Conservation (phyloP, 1,284 basidiomycete genomes). For the Ceratobasidium sp. region DNA sequence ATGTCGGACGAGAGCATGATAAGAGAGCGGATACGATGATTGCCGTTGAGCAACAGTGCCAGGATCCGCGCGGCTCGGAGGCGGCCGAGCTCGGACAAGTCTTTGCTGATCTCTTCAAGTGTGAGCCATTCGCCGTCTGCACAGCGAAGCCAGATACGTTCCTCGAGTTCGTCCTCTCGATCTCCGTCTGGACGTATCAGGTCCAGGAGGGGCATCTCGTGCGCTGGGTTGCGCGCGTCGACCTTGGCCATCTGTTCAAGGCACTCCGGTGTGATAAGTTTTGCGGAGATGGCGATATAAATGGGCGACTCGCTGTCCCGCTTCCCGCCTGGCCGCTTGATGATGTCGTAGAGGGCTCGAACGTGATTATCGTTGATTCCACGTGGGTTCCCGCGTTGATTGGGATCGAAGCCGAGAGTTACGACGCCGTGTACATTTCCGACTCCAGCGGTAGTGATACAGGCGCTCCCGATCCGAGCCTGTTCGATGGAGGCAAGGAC, state of each 20-base stretch:
- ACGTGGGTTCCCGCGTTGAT: constrained; percentile 11
- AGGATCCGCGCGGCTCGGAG: not conserved
- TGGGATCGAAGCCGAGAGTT: not conserved
- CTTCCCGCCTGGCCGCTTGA: not conserved
- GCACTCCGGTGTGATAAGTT: not conserved
- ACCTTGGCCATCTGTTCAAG: not conserved
- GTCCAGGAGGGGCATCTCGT: not conserved
- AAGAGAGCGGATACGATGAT: not conserved
- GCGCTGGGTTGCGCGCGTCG: not conserved
- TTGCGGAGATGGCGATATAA: not conserved
- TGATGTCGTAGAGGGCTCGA: not conserved
- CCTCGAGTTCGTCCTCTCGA: not conserved
- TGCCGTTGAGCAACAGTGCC: constrained; percentile 8
- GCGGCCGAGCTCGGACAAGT: not conserved
- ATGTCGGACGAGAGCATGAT: not conserved
- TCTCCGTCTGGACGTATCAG: not conserved
- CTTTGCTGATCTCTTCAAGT: not conserved
- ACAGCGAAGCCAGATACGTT: not conserved
- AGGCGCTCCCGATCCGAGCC: not conserved
- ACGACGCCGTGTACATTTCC: not conserved
- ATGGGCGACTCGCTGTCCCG: not conserved
- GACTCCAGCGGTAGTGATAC: not conserved
- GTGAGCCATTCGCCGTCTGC: not conserved
- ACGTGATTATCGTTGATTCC: not conserved
- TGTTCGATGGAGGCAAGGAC: too few relatives aligned